Conservation (phyloP, 1,139 yeast species). For the Saccharomyces hybrid region DNA sequence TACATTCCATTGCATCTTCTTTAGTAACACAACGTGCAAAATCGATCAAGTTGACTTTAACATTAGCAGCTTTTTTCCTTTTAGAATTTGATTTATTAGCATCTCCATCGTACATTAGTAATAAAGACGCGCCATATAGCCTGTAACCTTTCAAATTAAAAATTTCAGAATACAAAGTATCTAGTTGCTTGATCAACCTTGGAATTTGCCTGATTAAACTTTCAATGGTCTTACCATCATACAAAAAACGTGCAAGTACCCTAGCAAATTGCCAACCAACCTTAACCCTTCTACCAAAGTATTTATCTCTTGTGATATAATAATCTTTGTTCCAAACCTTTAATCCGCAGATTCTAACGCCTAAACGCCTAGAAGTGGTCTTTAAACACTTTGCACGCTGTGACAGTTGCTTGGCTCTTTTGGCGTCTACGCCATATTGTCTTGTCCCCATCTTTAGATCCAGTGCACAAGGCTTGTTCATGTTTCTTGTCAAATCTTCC, state of each 20-base stretch:
- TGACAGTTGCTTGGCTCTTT: conserved; percentile 58
- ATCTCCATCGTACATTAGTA: conserved; percentile 79
- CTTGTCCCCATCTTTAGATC: conserved; percentile 98
- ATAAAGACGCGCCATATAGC: conserved; percentile 81
- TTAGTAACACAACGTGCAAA: conserved; percentile 92
- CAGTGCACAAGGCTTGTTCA: conserved; percentile 80
- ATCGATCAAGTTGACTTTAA: conserved; percentile 73
- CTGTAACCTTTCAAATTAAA: conserved; percentile 64
- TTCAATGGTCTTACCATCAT: conserved; percentile 55
- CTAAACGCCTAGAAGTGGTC: conserved; percentile 76
- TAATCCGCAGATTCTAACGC: conserved; percentile 93
- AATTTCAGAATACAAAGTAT: conserved; percentile 50
- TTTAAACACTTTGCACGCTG: conserved; percentile 73
- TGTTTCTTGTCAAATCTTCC: conserved; percentile 82
- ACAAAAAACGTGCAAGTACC: conserved; percentile 66
- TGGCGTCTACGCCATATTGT: conserved; percentile 94
- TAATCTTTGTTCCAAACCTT: conserved; percentile 64
- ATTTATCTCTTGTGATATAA: conserved; percentile 73
- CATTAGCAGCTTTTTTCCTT: conserved; percentile 17
- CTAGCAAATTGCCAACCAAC: conserved; percentile 73
- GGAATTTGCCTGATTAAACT: conserved; percentile 69
- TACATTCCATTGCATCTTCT: conserved; percentile 39
- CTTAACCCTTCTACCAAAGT: conserved; percentile 74
- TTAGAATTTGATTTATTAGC: conserved; percentile 14
- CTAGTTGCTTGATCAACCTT: conserved; percentile 49